A percentile compares a stretch with the other conserved stretches of the same genome.
These are phyloP conservation scores for Debaryomyces udenii DNA, from an alignment of 1,139 yeast genomes.

Conservation along the genomic window DNA sequence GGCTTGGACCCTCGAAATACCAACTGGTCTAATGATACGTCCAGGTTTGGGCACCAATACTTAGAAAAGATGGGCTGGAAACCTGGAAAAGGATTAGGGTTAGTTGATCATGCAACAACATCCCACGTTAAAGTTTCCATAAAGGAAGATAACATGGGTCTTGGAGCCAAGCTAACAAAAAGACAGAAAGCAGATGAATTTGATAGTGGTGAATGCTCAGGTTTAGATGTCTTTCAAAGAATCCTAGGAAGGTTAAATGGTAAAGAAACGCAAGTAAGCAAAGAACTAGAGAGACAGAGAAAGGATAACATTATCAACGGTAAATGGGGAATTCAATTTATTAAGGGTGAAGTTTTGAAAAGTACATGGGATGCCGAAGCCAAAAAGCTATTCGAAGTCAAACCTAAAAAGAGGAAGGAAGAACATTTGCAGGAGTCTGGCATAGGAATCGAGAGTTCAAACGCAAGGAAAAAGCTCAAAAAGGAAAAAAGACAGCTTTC, in stretches of 20 bases:
- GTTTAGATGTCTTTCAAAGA: slow-evolving; percentile 90
- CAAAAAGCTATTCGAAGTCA: slow-evolving; percentile 31
- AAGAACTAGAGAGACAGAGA: slow-evolving; percentile 67
- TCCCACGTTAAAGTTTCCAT: slow-evolving; percentile 81
- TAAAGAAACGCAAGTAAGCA: slow-evolving; percentile 58
- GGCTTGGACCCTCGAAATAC: slow-evolving; percentile 95
- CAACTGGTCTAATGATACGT: slow-evolving; percentile 87
- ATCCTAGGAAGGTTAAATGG: slow-evolving; percentile 86
- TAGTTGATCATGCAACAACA: slow-evolving; percentile 63
- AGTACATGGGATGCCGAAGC: slow-evolving; percentile 83
- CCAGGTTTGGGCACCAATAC: slow-evolving; percentile 86
- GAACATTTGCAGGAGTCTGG: neutral
- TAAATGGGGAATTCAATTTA: slow-evolving; percentile 85
- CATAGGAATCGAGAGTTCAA: neutral
- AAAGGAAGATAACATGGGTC: slow-evolving; percentile 81
- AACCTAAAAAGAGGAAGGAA: slow-evolving; percentile 5
- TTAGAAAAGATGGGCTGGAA: slow-evolving; percentile 85
- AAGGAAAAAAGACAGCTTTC: slow-evolving; percentile 15
- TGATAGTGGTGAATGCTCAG: slow-evolving; percentile 84
- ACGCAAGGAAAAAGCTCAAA: slow-evolving; percentile 11
- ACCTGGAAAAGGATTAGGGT: slow-evolving; percentile 88
- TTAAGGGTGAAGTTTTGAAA: slow-evolving; percentile 77
- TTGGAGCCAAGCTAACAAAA: slow-evolving; percentile 77
- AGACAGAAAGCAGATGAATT: slow-evolving; percentile 55
- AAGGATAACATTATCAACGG: slow-evolving; percentile 71